These are phyloP conservation scores for Trichoderma harzianum DNA, from an alignment of 2,329 filamentous ascomycete genomes.

Conservation along the genomic window DNA sequence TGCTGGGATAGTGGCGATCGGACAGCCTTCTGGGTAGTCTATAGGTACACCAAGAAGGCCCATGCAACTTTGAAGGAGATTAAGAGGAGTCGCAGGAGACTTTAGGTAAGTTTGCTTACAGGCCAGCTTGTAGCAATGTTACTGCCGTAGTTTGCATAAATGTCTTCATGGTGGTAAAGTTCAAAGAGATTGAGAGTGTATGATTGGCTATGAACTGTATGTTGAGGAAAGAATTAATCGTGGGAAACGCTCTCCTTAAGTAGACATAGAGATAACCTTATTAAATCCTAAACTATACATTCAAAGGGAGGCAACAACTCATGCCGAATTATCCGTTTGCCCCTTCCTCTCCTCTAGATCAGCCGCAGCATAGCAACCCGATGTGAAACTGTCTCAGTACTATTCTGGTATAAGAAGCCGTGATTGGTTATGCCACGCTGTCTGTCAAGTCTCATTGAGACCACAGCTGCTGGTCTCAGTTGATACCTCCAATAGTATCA, in stretches of 20 bases:
- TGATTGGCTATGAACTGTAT: not conserved
- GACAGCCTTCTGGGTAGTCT: not conserved
- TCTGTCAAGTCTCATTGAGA: not conserved
- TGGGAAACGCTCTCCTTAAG: not conserved
- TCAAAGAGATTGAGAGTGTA: not conserved
- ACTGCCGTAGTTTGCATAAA: not conserved
- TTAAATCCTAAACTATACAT: not conserved
- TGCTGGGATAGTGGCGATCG: not conserved
- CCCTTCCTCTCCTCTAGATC: not conserved
- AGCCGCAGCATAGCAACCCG: not conserved
- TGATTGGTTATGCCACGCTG: not conserved
- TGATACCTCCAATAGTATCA: not conserved
- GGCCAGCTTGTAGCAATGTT: not conserved
- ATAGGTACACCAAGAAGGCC: not conserved
- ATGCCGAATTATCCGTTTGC: not conserved
- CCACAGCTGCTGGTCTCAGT: not conserved
- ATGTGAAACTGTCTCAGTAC: not conserved
- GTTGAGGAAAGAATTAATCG: not conserved
- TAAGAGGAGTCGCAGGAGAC: not conserved
- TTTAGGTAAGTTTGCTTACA: not conserved
- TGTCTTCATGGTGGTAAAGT: not conserved
- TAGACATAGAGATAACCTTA: not conserved
- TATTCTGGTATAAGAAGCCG: not conserved
- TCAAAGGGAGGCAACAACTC: not conserved
- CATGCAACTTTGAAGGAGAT: not conserved